phyloP scores from a whole-genome alignment of 352 stramenopile species.

The Phytophthora citricola region DNA sequence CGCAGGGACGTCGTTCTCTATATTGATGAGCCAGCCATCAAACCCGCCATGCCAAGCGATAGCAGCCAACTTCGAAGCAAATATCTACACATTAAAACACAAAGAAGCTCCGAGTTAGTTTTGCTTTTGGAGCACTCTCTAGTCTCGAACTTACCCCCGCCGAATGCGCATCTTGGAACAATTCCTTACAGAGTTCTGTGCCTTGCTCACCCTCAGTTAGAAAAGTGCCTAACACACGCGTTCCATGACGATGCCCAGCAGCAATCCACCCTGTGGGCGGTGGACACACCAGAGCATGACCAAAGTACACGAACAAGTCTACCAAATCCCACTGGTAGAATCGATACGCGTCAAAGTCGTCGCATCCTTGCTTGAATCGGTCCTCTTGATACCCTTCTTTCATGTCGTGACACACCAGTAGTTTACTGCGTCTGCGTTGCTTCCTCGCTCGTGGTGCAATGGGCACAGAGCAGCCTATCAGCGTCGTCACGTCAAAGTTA shows the following conservation, averaged over 20 bases:
- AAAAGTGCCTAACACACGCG: conserved; percentile 53
- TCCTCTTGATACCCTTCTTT: conserved; percentile 54
- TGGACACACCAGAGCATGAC: conserved; percentile 56
- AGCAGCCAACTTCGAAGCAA: conserved; percentile 43
- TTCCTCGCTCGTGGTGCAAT: conserved; percentile 34
- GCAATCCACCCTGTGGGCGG: conserved; percentile 52
- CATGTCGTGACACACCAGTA: conserved; percentile 70
- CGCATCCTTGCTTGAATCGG: conserved; percentile 47
- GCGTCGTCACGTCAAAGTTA: conserved; percentile 22
- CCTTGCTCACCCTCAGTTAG: conserved; percentile 51
- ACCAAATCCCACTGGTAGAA: conserved; percentile 67
- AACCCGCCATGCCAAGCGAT: conserved; percentile 55
- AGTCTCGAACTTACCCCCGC: conserved; percentile 31
- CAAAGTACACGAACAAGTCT: conserved; percentile 68
- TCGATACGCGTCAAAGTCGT: conserved; percentile 46
- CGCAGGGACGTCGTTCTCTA: conserved; percentile 52
- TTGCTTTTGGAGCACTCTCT: not conserved
- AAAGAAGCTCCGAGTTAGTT: not conserved
- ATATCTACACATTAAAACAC: conserved; percentile 22
- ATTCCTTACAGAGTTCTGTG: conserved; percentile 28
- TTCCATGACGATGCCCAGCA: conserved; percentile 55
- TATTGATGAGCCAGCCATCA: conserved; percentile 72
- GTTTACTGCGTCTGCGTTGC: conserved; percentile 44
- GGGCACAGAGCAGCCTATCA: conserved; percentile 27
- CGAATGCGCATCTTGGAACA: conserved; percentile 37